Conservation (phyloP, 345 rosid species). For the Gossypium herbaceum region DNA sequence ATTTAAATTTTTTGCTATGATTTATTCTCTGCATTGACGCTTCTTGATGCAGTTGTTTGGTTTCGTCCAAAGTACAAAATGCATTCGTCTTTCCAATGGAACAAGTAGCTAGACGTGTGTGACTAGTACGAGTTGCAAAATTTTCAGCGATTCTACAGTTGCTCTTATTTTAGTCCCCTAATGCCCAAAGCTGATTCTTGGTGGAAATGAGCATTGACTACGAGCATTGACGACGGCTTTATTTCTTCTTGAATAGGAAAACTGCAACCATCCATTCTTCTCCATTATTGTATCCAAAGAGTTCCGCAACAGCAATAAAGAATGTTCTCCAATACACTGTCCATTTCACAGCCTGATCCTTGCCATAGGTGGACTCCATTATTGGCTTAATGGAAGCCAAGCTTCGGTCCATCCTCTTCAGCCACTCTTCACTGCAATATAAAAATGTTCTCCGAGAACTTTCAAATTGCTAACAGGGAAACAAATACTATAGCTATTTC, state of each 20-base stretch:
- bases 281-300: slow-evolving; percentile 76
- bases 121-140: too few relatives aligned
- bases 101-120: too few relatives aligned
- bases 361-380: slow-evolving; percentile 78
- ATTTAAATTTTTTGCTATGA: too few relatives aligned
- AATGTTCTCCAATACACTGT: slow-evolving; percentile 84
- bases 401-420: slow-evolving; percentile 75
- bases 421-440: slow-evolving; percentile 73
- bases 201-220: background rate
- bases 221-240: slow-evolving; percentile 13
- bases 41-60: background rate
- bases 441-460: background rate
- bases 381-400: slow-evolving; percentile 44
- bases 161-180: too few relatives aligned
- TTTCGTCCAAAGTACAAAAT: background rate
- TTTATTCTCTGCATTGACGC: background rate
- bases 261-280: slow-evolving; percentile 86
- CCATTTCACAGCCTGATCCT: slow-evolving; percentile 76
- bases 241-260: slow-evolving; percentile 75
- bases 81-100: background rate
- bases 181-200: background rate
- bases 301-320: slow-evolving; percentile 81
- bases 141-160: background rate
- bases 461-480: background rate
- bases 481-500: background rate